phyloP scores from a whole-genome alignment of 129 eudicot genomes.

The Arctium minus region DNA sequence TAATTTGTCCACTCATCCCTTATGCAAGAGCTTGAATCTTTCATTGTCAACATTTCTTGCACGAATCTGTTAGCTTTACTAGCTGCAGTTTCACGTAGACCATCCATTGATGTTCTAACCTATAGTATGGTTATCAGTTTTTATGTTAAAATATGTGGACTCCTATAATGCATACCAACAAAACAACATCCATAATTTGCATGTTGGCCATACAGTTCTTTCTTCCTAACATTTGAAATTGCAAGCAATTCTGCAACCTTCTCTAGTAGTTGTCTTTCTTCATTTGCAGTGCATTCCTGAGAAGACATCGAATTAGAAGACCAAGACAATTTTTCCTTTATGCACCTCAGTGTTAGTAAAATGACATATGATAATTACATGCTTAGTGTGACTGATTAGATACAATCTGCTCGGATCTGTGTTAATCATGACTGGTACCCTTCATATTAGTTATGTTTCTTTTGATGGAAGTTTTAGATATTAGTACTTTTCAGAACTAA shows the following conservation, averaged over 20 bases:
- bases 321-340: too few relatives aligned
- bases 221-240: slow-evolving; percentile 86
- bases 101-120: slow-evolving; percentile 78
- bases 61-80: slow-evolving; percentile 59
- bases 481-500: not conserved
- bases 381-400: not conserved
- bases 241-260: slow-evolving; percentile 96
- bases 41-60: slow-evolving; percentile 89
- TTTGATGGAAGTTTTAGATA: not conserved
- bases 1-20: slow-evolving; percentile 65
- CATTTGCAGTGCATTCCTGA: slow-evolving; percentile 79
- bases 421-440: not conserved
- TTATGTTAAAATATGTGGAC: not conserved
- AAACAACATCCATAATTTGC: not conserved
- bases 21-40: slow-evolving; percentile 59
- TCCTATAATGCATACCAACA: too few relatives aligned
- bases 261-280: slow-evolving; percentile 75
- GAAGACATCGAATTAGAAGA: not conserved
- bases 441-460: not conserved
- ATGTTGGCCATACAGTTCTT: slow-evolving; percentile 50
- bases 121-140: slow-evolving; percentile 8
- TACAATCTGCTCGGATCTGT: not conserved
- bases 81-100: slow-evolving; percentile 74
- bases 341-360: not conserved
- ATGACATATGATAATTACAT: not conserved